Base-by-base conservation (phyloP, 2,329 filamentous ascomycete genomes). In the Calonectria fujianensis region DNA sequence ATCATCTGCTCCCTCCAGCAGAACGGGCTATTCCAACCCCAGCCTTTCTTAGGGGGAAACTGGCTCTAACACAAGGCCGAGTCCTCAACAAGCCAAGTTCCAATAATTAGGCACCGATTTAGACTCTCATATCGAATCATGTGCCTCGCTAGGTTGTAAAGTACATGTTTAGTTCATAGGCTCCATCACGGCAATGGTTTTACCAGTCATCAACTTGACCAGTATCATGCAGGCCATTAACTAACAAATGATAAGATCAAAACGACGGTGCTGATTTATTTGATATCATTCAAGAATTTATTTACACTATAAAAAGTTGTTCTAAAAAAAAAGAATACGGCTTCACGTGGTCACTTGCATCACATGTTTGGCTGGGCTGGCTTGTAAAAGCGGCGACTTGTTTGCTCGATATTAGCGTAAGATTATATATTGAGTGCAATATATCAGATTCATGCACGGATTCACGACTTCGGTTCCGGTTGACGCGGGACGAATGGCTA, bases 401-500 rank as follows among this genome's bases (percentile, higher is more conserved):
- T 48, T 48, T n/a, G n/a, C 45, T n/a, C n/a, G 45, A 48, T 48
- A 48, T 48, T 48, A 48, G 45, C 45, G 45, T 48, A 24, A 24
- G 24, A 24, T 48, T n/a, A 48, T 48, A 48, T 20, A 48, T 48
- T 48, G 13, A 48, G 10, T 54, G 66, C 69, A 67, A 67, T 67
- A 67, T 67, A 31, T 63, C 27, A 37, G 51, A 74, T 74, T 74
- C 72, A 74, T 74, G 67, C 72, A 45, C 52, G 32, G 10, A 32
- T 31, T n/a, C 32, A 16, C 27, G 11, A 51, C 18, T 20, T 31
- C 54, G 9, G 54, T 27, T 63, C 37, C 24, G 57, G 35, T 41
- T 63, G 57, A 39, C 27, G 35, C n/a, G 57, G 35, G 16, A 27
- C n/a, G 37, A 7, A 29, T 63, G 24, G 20, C 14, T 63, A 29